Base-by-base conservation (phyloP, 1,284 basidiomycete genomes). In the Sporisorium graminicola region DNA sequence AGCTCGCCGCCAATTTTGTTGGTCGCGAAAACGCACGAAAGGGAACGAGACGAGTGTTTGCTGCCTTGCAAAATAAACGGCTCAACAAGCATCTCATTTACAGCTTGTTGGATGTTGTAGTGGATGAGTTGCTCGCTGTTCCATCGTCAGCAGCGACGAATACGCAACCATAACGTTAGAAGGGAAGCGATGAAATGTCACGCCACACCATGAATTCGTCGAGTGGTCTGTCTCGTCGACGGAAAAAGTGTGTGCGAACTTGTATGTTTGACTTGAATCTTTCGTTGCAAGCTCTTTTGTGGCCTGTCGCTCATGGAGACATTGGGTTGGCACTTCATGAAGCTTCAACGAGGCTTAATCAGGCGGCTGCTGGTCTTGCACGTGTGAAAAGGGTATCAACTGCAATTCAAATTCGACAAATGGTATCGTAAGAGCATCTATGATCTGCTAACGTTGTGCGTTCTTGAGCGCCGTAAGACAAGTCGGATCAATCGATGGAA, bases 1-100 rank as follows among this genome's bases (percentile, higher is more conserved):
- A 98, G 81, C 87, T 98, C 51, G 94, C 93, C 31, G 94, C 95
- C 7, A 98, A 96, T 82, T 94, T 98, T 91, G 96, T 98, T 73
- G 96, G 96, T 10, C 89, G 94, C 26, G 92, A 93, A 2, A 98
- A 98, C 84, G 94, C 95, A 12, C 90, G 94, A 8, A 89, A 94
- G 49, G 96, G 95, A 7, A 94, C 95, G 4, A 89, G 94, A 53
- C 89, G 94, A 55, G 92, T 96, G 68, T 98, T 98, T 83, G 91
- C 94, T 2, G 93, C 95, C 0, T 86, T 98, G 50, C 96, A 98
- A 86, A 98, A 98, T 82, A 89, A 91, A 59, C 89, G 95, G 20
- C 87, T 98, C 40, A 98, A 97, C 85, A 86, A 79, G 60, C 75
- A 78, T 58, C 59, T 79, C 8, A 54, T 82, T 10, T 80, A 79